Conservation (phyloP, 352 stramenopile genomes). For the Phytophthora macrochlamydospora region DNA sequence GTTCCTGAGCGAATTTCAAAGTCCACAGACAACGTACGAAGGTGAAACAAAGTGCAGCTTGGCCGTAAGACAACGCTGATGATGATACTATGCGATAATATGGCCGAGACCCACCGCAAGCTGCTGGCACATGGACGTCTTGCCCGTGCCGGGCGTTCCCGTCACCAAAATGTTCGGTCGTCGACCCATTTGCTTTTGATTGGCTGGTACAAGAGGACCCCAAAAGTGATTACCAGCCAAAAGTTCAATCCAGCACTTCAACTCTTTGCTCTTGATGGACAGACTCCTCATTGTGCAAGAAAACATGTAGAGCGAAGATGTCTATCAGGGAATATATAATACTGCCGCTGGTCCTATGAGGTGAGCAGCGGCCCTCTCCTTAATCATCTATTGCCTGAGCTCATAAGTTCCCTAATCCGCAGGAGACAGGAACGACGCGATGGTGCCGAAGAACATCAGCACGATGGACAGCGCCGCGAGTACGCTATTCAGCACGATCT, state of each 20-base stretch:
- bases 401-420: slow-evolving; percentile 41
- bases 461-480: slow-evolving; percentile 67
- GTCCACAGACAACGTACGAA: slow-evolving; percentile 11
- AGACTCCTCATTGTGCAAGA: too few relatives aligned
- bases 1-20: slow-evolving; percentile 49
- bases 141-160: slow-evolving; percentile 96
- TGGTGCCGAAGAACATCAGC: slow-evolving; percentile 76
- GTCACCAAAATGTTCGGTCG: slow-evolving; percentile 97
- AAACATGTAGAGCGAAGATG: neutral
- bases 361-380: neutral
- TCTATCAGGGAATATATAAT: neutral
- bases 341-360: neutral
- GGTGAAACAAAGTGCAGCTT: slow-evolving; percentile 9
- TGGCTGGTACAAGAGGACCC: slow-evolving; percentile 5
- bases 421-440: slow-evolving; percentile 80
- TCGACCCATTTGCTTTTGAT: slow-evolving; percentile 45
- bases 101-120: slow-evolving; percentile 66
- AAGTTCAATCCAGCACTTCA: too few relatives aligned
- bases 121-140: slow-evolving; percentile 94
- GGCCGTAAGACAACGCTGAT: slow-evolving; percentile 6
- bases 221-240: too few relatives aligned
- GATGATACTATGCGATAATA: neutral
- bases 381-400: neutral
- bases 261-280: too few relatives aligned
- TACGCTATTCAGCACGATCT: slow-evolving; percentile 58